Percentiles rank a stretch among this genome's conserved stretches.
Conservation (phyloP, 1,284 basidiomycete species). For the Erythrobasidium hasegawianum region DNA sequence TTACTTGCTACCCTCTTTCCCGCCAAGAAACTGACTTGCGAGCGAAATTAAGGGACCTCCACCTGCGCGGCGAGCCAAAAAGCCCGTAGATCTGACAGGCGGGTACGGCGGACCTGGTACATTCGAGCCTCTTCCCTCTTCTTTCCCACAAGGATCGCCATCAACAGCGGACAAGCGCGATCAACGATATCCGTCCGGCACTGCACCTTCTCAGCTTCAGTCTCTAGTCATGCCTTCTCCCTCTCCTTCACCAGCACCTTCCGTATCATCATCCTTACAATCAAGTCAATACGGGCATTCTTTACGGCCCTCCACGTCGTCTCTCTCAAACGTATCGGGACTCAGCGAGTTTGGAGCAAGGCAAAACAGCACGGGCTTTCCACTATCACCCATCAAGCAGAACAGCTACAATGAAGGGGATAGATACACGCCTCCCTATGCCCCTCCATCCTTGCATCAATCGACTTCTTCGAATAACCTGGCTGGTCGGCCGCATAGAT, state of each 20-base stretch:
- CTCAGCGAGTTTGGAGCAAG: conserved; percentile 22
- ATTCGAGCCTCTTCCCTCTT: conserved; percentile 30
- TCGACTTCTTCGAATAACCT: conserved; percentile 8
- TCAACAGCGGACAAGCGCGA: neutral
- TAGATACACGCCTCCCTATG: conserved; percentile 24
- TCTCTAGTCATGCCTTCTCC: neutral
- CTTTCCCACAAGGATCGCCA: conserved; percentile 8
- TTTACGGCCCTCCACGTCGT: conserved; percentile 3
- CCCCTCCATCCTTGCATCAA: conserved; percentile 11
- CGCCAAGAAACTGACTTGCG: too few species aligned
- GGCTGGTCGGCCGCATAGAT: conserved; percentile 10
- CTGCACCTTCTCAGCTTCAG: neutral
- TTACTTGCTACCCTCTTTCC: too few species aligned
- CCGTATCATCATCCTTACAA: neutral
- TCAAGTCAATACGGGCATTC: conserved; percentile 16
- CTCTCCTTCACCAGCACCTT: conserved; percentile 7
- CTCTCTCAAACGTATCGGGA: neutral
- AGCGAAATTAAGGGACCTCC: conserved; percentile 8
- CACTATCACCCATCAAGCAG: neutral
- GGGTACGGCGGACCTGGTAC: conserved; percentile 32
- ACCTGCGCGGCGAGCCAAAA: conserved; percentile 22
- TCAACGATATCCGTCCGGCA: neutral
- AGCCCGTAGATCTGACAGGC: conserved; percentile 11
- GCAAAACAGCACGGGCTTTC: conserved; percentile 3
- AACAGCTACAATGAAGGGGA: neutral